These are phyloP conservation scores for Ceratocystis albifundus DNA, from an alignment of 2,329 filamentous ascomycete species.

Conservation along the genomic window DNA sequence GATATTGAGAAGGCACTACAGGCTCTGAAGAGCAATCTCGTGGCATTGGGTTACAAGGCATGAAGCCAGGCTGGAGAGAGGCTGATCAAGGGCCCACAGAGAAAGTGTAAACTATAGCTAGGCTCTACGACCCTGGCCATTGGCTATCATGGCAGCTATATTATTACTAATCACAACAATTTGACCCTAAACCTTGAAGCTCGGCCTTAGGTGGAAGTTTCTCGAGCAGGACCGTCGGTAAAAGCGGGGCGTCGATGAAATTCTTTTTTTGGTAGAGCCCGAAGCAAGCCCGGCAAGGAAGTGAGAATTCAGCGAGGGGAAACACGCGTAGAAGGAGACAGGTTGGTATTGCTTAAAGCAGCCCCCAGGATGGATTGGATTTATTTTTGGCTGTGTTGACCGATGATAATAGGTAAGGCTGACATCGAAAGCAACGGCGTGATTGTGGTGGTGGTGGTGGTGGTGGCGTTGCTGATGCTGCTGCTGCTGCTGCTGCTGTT, in stretches of 20 bases:
- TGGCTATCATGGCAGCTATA: background rate
- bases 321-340: background rate
- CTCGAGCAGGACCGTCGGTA: slow-evolving; percentile 13
- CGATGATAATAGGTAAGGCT: background rate
- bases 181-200: background rate
- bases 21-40: slow-evolving; percentile 61
- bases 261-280: background rate
- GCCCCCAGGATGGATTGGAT: too few species aligned
- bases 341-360: background rate
- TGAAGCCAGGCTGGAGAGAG: slow-evolving; percentile 17
- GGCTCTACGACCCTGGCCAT: background rate
- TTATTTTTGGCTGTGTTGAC: background rate
- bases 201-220: background rate
- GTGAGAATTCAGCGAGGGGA: background rate
- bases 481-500: too few species aligned
- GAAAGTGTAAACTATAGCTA: slow-evolving; percentile 12
- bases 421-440: too few species aligned
- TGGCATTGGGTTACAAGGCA: slow-evolving; percentile 53
- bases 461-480: too few species aligned
- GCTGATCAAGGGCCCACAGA: background rate
- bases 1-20: slow-evolving; percentile 78
- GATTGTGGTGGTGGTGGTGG: too few species aligned
- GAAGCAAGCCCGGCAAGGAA: background rate
- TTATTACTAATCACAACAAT: background rate
- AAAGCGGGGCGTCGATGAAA: slow-evolving; percentile 9